Percentiles rank a stretch among this genome's conserved stretches.
Evolutionary conservation across 1,284 basidiomycete species (phyloP).

Genomic region (Cryptococcus sp.): DNA sequence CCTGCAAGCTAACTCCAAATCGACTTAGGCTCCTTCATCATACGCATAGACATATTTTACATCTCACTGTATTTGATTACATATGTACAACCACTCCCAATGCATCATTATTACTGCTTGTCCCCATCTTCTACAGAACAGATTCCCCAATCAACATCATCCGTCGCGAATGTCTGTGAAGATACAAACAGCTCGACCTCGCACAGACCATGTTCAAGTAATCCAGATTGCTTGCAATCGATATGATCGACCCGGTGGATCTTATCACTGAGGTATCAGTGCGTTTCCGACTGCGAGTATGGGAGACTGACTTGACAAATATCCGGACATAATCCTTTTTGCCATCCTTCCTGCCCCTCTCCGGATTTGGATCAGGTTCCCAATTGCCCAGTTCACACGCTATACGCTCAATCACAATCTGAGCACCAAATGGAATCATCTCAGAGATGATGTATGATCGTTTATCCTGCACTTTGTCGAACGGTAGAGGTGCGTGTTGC

Average conservation of each 20-base stretch:
- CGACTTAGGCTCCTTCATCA: no score
- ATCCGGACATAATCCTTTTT: constrained; percentile 36
- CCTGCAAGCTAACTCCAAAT: constrained; percentile 5
- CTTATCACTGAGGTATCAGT: constrained; percentile 19
- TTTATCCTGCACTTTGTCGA: constrained; percentile 18
- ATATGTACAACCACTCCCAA: no score
- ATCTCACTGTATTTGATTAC: no score
- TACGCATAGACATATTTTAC: no score
- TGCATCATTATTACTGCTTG: no score
- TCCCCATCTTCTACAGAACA: constrained; percentile 14
- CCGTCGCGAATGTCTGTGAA: constrained; percentile 64
- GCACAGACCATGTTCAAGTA: constrained; percentile 58
- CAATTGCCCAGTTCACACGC: constrained; percentile 29
- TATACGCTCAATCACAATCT: constrained; percentile 37
- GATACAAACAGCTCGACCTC: constrained; percentile 61
- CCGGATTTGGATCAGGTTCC: constrained; percentile 24
- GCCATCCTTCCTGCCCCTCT: constrained; percentile 14
- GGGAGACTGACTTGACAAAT: constrained; percentile 39
- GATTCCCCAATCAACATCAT: constrained; percentile 53
- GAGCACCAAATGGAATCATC: constrained; percentile 40
- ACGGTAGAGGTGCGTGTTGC: constrained; percentile 23
- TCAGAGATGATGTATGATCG: constrained; percentile 28
- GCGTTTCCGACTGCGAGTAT: neutral
- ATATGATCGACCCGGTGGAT: constrained; percentile 30
- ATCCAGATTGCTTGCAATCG: constrained; percentile 60